Percentiles rank a stretch among this genome's conserved stretches.
Evolutionary conservation across 768 basidiomycete species (phyloP).

Genomic region (Amanita rubescens): DNA sequence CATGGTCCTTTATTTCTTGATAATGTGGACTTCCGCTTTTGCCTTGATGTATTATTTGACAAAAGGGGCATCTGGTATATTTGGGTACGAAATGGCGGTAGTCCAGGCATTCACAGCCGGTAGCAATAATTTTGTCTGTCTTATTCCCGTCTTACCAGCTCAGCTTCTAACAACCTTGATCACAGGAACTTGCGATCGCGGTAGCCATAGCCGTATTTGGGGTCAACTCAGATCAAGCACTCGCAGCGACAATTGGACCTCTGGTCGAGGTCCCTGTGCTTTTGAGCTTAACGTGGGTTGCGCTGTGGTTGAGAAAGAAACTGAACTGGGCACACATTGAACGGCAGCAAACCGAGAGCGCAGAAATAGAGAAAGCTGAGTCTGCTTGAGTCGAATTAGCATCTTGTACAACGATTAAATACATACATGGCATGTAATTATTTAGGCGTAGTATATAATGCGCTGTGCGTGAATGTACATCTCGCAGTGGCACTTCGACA

Average conservation of each 20-base stretch:
- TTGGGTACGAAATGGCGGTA: slow-evolving; percentile 65
- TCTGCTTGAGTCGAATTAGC: no score
- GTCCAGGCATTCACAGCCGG: slow-evolving; percentile 76
- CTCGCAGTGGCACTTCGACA: no score
- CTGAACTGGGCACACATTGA: no score
- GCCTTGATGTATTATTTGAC: slow-evolving; percentile 37
- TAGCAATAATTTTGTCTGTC: slow-evolving; percentile 67
- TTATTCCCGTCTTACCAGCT: not conserved
- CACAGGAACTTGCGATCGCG: slow-evolving; percentile 75
- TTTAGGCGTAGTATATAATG: no score
- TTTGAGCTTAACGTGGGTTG: slow-evolving; percentile 59
- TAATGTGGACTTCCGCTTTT: slow-evolving; percentile 71
- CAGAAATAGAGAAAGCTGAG: no score
- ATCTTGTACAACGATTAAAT: no score
- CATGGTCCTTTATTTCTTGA: slow-evolving; percentile 66
- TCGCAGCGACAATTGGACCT: slow-evolving; percentile 76
- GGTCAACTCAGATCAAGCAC: slow-evolving; percentile 66
- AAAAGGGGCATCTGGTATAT: slow-evolving; percentile 9
- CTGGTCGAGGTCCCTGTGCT: slow-evolving; percentile 78
- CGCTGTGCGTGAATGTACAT: no score
- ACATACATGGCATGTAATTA: no score
- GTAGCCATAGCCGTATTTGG: slow-evolving; percentile 75
- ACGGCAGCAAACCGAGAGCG: slow-evolving; percentile 27
- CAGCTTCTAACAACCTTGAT: not conserved
- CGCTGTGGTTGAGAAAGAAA: slow-evolving; percentile 35